Evolutionary conservation across 2,329 filamentous ascomycete genomes (phyloP).

Genomic region (Trichoderma polysporum): DNA sequence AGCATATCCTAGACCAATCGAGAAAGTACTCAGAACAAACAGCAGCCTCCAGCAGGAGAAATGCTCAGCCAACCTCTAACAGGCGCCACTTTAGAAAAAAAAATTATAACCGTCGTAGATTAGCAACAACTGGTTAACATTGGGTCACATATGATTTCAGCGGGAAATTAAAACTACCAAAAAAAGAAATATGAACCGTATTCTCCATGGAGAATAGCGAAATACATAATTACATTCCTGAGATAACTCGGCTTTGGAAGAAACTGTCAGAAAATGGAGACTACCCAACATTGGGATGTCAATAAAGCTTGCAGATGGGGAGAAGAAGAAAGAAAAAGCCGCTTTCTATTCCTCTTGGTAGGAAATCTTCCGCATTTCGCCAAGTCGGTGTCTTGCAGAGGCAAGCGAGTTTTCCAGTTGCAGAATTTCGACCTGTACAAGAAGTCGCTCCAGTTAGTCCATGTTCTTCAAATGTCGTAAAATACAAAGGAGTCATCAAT

Average conservation of each 20-base stretch:
- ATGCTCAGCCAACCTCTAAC: background rate
- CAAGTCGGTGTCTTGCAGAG: conserved; percentile 76
- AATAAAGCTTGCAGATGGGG: background rate
- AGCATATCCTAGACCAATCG: background rate
- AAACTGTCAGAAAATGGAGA: background rate
- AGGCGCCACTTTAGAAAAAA: background rate
- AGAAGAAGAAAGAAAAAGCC: no score
- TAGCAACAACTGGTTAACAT: background rate
- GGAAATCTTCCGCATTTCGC: conserved; percentile 97
- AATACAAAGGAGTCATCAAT: conserved; percentile 21
- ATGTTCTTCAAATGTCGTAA: background rate
- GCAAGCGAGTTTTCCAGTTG: conserved; percentile 87
- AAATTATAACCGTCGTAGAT: background rate
- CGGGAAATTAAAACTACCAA: background rate
- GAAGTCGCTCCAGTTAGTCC: background rate
- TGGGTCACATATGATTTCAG: background rate
- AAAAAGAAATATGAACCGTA: background rate
- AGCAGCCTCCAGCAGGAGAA: background rate
- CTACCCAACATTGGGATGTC: background rate
- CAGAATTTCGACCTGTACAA: conserved; percentile 82
- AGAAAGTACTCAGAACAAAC: background rate
- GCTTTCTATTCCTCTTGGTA: conserved; percentile 71
- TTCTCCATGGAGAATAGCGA: background rate
- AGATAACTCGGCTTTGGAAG: background rate
- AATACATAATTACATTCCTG: background rate